Conservation (phyloP, 768 basidiomycete genomes). For the Macrolepiota albuminosa region DNA sequence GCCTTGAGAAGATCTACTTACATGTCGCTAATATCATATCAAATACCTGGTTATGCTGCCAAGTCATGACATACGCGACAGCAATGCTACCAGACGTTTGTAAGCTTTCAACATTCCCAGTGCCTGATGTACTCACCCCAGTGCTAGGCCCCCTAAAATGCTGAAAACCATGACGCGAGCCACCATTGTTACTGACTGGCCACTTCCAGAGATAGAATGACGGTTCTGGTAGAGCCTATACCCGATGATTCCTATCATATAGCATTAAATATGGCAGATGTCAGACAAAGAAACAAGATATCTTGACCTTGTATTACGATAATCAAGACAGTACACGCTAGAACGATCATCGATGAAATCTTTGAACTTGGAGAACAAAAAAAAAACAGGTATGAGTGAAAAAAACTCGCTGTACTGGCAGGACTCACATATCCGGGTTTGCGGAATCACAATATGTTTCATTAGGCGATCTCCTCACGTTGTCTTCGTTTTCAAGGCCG, state of each 20-base stretch:
- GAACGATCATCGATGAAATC: constrained; percentile 22
- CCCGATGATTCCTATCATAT: constrained; percentile 18
- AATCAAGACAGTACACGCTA: constrained; percentile 17
- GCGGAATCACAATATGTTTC: constrained; percentile 27
- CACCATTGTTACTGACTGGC: constrained; percentile 20
- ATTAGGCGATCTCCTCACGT: constrained; percentile 20
- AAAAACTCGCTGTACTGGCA: neutral
- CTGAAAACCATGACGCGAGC: constrained; percentile 26
- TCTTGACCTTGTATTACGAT: constrained; percentile 19
- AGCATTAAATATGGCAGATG: neutral
- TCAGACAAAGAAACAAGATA: neutral
- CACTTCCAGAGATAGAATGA: constrained; percentile 4
- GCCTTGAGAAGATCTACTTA: constrained; percentile 2
- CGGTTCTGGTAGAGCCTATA: constrained; percentile 22
- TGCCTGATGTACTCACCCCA: constrained; percentile 17
- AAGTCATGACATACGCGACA: constrained; percentile 18
- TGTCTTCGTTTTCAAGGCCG: constrained; percentile 16
- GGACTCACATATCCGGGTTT: constrained; percentile 16
- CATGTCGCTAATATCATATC: constrained; percentile 21
- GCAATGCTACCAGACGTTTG: constrained; percentile 12
- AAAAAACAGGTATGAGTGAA: neutral
- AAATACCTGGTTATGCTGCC: constrained; percentile 18
- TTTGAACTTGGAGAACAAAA: constrained; percentile 16
- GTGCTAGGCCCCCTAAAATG: constrained; percentile 20
- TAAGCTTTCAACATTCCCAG: neutral